Percentiles rank a stretch among this genome's conserved stretches.
Conservation (phyloP, 2,329 filamentous ascomycete species). For the Nannizziopsis arthrosporioides region DNA sequence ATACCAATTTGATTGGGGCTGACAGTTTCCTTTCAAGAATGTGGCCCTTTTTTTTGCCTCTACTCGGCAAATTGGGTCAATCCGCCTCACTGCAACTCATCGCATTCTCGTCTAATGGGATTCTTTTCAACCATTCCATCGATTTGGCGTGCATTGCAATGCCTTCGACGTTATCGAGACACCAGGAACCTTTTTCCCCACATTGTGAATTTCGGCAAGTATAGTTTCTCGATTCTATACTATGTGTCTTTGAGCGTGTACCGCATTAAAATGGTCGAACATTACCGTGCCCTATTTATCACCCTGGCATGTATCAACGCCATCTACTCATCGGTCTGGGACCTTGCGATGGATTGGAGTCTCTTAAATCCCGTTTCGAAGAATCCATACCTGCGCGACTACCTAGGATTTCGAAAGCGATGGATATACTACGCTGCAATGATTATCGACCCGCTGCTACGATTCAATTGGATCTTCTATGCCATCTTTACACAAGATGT, state of each 20-base stretch:
- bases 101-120: slow-evolving; percentile 67
- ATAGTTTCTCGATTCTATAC: slow-evolving; percentile 68
- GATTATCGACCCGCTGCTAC: slow-evolving; percentile 66
- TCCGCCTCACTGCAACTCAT: slow-evolving; percentile 70
- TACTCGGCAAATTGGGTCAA: slow-evolving; percentile 69
- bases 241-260: slow-evolving; percentile 72
- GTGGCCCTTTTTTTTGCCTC: slow-evolving; percentile 89
- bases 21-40: slow-evolving; percentile 45
- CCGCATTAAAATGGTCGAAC: slow-evolving; percentile 53
- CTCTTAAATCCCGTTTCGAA: slow-evolving; percentile 66
- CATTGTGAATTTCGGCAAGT: slow-evolving; percentile 85
- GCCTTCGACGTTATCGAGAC: slow-evolving; percentile 76
- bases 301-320: slow-evolving; percentile 70
- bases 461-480: slow-evolving; percentile 93
- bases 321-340: slow-evolving; percentile 80
- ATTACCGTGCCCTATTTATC: slow-evolving; percentile 60
- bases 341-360: slow-evolving; percentile 92
- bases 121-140: slow-evolving; percentile 75
- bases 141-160: slow-evolving; percentile 85
- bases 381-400: slow-evolving; percentile 59
- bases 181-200: slow-evolving; percentile 84
- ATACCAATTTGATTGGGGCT: slow-evolving; percentile 14
- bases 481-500: slow-evolving; percentile 66
- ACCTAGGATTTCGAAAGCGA: slow-evolving; percentile 62
- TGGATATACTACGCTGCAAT: slow-evolving; percentile 86